Conservation (phyloP, 805 yeast species). For the Metschnikowia hibisci region DNA sequence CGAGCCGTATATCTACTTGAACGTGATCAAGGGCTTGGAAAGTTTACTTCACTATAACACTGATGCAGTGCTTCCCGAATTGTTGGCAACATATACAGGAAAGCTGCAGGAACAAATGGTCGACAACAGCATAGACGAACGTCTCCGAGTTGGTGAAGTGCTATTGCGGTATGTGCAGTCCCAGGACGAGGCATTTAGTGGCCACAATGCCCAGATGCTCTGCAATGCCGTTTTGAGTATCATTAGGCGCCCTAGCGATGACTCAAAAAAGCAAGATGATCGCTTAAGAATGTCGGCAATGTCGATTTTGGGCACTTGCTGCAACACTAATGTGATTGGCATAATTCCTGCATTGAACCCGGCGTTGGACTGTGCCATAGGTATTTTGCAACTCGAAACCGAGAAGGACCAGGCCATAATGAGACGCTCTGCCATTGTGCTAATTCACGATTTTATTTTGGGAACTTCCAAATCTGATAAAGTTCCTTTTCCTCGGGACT, state of each 20-base stretch:
- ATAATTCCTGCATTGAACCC: slow-evolving; percentile 46
- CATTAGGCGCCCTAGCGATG: slow-evolving; percentile 26
- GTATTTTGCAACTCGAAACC: slow-evolving; percentile 61
- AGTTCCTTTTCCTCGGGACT: slow-evolving; percentile 47
- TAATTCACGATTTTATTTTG: slow-evolving; percentile 58
- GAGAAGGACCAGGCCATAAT: slow-evolving; percentile 47
- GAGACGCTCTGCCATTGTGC: slow-evolving; percentile 71
- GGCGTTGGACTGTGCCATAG: slow-evolving; percentile 71
- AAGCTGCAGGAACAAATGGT: slow-evolving; percentile 13
- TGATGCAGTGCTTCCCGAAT: slow-evolving; percentile 30
- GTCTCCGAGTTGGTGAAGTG: slow-evolving; percentile 82
- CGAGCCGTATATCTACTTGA: slow-evolving; percentile 85
- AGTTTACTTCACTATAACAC: slow-evolving; percentile 48
- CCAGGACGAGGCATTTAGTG: slow-evolving; percentile 47
- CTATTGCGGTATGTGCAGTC: slow-evolving; percentile 53
- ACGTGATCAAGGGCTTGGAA: slow-evolving; percentile 75
- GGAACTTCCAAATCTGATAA: slow-evolving; percentile 45
- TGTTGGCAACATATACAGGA: slow-evolving; percentile 37
- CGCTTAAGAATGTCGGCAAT: slow-evolving; percentile 79
- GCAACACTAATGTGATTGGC: slow-evolving; percentile 57
- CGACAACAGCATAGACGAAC: slow-evolving; percentile 49
- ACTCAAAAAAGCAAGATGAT: slow-evolving; percentile 43
- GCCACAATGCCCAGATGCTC: slow-evolving; percentile 40
- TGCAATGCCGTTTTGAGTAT: slow-evolving; percentile 40
- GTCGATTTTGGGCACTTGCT: slow-evolving; percentile 74